Percentiles rank a stretch among this genome's conserved stretches.
Conservation (phyloP, 2,329 filamentous ascomycete species). For the Chrysoporthe cubensis region DNA sequence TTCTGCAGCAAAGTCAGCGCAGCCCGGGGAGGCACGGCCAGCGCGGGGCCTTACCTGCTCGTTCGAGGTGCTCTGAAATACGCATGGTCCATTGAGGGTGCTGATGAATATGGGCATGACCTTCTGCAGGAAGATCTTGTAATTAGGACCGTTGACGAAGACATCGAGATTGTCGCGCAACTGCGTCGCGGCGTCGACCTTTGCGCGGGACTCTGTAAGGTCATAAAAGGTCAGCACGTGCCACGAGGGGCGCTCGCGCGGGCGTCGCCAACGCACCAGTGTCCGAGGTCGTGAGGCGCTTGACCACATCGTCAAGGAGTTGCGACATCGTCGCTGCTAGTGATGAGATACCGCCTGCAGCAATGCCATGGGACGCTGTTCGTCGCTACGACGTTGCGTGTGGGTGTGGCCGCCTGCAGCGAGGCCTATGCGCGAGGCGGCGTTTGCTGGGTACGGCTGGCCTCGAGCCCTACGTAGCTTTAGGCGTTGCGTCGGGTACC, state of each 20-base stretch:
- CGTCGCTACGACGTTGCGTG: background rate
- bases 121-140: constrained; percentile 80
- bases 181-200: constrained; percentile 80
- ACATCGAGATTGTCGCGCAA: constrained; percentile 91
- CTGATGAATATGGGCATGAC: constrained; percentile 88
- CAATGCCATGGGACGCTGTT: constrained; percentile 27
- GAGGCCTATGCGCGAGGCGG: background rate
- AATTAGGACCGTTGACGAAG: constrained; percentile 78
- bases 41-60: constrained; percentile 71
- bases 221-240: constrained; percentile 27
- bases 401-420: background rate
- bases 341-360: constrained; percentile 12
- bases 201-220: constrained; percentile 73
- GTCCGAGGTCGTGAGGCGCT: constrained; percentile 60
- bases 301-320: constrained; percentile 66
- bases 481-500: constrained; percentile 31
- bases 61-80: constrained; percentile 86
- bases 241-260: background rate
- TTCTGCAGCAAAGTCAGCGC: constrained; percentile 56
- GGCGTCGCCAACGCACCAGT: constrained; percentile 48
- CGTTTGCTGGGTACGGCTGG: background rate
- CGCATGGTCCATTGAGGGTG: constrained; percentile 81
- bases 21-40: background rate
- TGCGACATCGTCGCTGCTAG: constrained; percentile 63
- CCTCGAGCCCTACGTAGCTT: constrained; percentile 28